A percentile compares a stretch with the other conserved stretches of the same genome.
phyloP scores from a whole-genome alignment of 2,329 filamentous ascomycete species.

The Fusarium sp. region DNA sequence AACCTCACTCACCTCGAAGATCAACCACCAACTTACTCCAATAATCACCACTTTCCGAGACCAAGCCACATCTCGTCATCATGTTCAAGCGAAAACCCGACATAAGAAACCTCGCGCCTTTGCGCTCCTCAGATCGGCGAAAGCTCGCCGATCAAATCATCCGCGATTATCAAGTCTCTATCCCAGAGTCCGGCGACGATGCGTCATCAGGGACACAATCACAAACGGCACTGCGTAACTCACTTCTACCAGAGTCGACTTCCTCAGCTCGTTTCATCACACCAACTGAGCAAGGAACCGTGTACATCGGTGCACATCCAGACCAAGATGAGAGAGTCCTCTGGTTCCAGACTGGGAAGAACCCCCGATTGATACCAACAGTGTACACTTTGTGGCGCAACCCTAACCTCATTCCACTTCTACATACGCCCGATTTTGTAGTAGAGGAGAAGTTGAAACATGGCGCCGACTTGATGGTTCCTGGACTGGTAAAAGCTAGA shows the following conservation, averaged over 20 bases:
- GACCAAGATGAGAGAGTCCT: constrained; percentile 35
- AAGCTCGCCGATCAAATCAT: constrained; percentile 38
- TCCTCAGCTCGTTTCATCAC: constrained; percentile 37
- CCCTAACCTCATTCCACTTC: constrained; percentile 30
- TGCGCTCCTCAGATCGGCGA: constrained; percentile 36
- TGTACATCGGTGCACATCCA: constrained; percentile 31
- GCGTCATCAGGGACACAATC: constrained; percentile 22
- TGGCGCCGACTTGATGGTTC: constrained; percentile 36
- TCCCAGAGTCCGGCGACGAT: constrained; percentile 21
- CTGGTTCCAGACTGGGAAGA: constrained; percentile 37
- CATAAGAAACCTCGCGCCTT: constrained; percentile 34
- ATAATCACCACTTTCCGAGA: too few relatives aligned
- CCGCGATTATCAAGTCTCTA: constrained; percentile 31
- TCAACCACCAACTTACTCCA: neutral
- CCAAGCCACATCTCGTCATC: neutral
- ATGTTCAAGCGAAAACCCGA: constrained; percentile 39
- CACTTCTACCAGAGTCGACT: constrained; percentile 33
- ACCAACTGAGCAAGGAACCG: constrained; percentile 23
- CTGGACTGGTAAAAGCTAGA: constrained; percentile 28
- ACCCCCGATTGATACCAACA: constrained; percentile 32
- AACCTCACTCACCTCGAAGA: neutral
- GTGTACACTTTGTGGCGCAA: constrained; percentile 37
- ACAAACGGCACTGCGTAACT: constrained; percentile 30
- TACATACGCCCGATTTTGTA: constrained; percentile 36
- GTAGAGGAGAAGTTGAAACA: constrained; percentile 36